Base-by-base conservation (phyloP, 148 eudicot species). In the Camellia japonica region DNA sequence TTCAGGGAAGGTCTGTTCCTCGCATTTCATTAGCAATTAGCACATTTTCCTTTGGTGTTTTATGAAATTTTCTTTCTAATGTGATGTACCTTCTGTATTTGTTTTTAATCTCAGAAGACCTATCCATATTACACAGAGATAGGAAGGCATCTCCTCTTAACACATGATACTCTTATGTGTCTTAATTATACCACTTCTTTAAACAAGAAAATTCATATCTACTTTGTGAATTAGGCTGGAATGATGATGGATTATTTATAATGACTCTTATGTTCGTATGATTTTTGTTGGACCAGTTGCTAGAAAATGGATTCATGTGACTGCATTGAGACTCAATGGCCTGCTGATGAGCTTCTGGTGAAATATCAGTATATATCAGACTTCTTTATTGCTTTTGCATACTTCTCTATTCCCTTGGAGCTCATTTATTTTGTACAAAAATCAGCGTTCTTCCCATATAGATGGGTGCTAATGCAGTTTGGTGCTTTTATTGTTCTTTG, bases 391-490 rank as follows among this genome's bases (percentile, higher is more conserved):
- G 95, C 98, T 51, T 30, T 94, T 67, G 98, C 98, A 7, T 94
- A 94, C 78, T 94, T 94, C 91, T 94, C 98, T 77, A 94, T 94
- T 74, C 98, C 98, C 20, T 77, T 94, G 85, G 98, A 94, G 87
- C 92, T 94, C 43, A 91, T 94, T 41, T 94, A 94, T 87, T 94
- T 94, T 82, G 97, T 94, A 69, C 90, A 92, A 61, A 92, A 90
- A 79, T 91, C 97, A n/a, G 87, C 98, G 2, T 88, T 92, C 83
- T 94, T 94, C 78, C 98, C 98, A 19, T 94, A 94, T 63, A 87
- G 97, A 91, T 93, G 97, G 97, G 97, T 94, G 60, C 92, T 94
- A 9, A 87, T 94, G 89, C 98, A 91, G 83, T 94, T 94, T 84
- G 98, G 98, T 65, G 98, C 98, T 8, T 94, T 94, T 81, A 94